Percentiles rank a stretch among this genome's conserved stretches.
These are phyloP conservation scores for Apophysomyces elegans DNA, from an alignment of 371 early-diverging fungal species.

Conservation along the genomic window DNA sequence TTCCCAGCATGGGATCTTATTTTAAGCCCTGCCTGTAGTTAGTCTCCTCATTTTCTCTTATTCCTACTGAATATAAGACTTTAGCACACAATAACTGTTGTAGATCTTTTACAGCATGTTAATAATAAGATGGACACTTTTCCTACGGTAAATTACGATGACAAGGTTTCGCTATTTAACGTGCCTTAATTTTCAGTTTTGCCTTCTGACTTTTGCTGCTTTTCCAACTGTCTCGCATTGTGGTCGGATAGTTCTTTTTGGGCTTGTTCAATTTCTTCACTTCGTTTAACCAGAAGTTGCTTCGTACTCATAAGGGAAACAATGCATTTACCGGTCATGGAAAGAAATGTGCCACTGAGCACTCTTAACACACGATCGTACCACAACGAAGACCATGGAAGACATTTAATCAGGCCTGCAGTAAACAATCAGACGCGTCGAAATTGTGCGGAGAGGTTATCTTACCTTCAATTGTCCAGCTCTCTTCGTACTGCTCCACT, in stretches of 20 bases:
- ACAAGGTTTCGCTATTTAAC: background rate
- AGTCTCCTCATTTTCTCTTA: too few relatives aligned
- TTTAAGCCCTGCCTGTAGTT: too few relatives aligned
- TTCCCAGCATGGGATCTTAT: too few relatives aligned
- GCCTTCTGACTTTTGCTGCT: background rate
- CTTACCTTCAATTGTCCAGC: slow-evolving; percentile 34
- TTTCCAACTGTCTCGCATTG: background rate
- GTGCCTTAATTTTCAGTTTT: background rate
- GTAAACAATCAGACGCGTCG: slow-evolving; percentile 3
- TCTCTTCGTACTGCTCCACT: slow-evolving; percentile 22
- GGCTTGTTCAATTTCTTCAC: background rate
- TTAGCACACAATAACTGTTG: too few relatives aligned
- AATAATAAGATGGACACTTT: background rate
- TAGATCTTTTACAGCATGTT: too few relatives aligned
- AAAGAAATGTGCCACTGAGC: slow-evolving; percentile 19
- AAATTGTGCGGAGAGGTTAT: background rate
- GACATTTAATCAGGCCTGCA: slow-evolving; percentile 16
- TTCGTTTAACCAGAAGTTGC: background rate
- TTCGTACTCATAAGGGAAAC: slow-evolving; percentile 13
- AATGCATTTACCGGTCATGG: slow-evolving; percentile 16
- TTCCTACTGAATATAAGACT: too few relatives aligned
- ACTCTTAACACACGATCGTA: slow-evolving; percentile 18
- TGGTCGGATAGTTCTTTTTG: background rate
- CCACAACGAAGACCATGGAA: slow-evolving; percentile 20
- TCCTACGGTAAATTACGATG: background rate